Evolutionary conservation across 2,329 filamentous ascomycete species (phyloP).

Genomic region (Triangularia setosa): DNA sequence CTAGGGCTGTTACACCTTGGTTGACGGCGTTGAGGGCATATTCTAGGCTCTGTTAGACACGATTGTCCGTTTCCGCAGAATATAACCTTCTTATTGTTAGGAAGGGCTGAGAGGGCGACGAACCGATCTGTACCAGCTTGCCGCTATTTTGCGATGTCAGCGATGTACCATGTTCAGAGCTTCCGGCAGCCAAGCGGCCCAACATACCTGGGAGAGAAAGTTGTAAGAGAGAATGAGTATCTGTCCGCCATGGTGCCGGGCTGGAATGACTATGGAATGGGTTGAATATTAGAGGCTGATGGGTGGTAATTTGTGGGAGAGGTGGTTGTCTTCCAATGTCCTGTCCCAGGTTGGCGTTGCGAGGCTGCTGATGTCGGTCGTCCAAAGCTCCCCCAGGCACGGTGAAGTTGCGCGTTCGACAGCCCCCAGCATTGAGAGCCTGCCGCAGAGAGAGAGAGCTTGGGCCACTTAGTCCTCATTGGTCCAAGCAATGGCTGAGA

Average conservation of each 20-base stretch:
- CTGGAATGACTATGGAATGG: conserved; percentile 18
- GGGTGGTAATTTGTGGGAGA: neutral
- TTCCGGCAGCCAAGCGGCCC: conserved; percentile 10
- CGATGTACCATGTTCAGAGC: conserved; percentile 18
- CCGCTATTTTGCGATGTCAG: conserved; percentile 58
- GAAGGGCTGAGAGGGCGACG: neutral
- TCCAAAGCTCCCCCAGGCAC: conserved; percentile 25
- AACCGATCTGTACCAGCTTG: conserved; percentile 97
- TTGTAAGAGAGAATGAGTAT: conserved; percentile 99
- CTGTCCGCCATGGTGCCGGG: conserved; percentile 78
- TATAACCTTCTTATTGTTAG: neutral
- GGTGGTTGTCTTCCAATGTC: neutral
- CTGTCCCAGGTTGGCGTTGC: conserved; percentile 8
- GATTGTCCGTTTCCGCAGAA: neutral
- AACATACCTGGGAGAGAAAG: conserved; percentile 95
- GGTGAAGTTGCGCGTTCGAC: conserved; percentile 28
- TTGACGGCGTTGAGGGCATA: conserved; percentile 99
- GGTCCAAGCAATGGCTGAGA: conserved; percentile 4
- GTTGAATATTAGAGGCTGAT: neutral
- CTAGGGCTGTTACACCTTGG: conserved; percentile 95
- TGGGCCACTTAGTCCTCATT: conserved; percentile 26
- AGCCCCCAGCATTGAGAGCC: conserved; percentile 21
- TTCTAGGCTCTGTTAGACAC: conserved; percentile 53
- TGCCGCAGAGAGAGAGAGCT: conserved; percentile 20
- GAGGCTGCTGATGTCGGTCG: conserved; percentile 16